A percentile compares a stretch with the other conserved stretches of the same genome.
phyloP scores from a whole-genome alignment of 164 flowering plant species.

The Aristolochia contorta region DNA sequence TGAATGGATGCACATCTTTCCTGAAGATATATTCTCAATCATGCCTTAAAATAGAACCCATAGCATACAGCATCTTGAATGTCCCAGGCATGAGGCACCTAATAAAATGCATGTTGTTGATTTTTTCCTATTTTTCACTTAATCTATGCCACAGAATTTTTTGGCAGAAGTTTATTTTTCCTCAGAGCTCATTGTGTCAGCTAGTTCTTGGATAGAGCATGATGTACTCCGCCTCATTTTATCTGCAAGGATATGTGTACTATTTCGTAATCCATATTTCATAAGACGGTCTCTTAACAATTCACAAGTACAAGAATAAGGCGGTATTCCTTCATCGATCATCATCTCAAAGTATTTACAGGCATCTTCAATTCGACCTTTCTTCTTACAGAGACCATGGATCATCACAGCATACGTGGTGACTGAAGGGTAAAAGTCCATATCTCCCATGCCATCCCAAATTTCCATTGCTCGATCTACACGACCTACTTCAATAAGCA shows the following conservation, averaged over 20 bases:
- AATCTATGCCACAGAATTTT: no score
- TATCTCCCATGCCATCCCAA: constrained; percentile 61
- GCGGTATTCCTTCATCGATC: constrained; percentile 95
- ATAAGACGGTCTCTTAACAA: constrained; percentile 53
- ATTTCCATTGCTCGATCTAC: constrained; percentile 52
- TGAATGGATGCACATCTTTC: no score
- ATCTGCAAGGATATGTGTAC: constrained; percentile 38
- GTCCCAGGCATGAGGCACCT: no score
- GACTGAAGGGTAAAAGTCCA: constrained; percentile 65
- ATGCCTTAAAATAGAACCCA: no score
- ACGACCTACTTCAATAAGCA: constrained; percentile 66
- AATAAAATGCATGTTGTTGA: no score
- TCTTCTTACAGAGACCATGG: constrained; percentile 79
- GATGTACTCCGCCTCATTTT: constrained; percentile 74
- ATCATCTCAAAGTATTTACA: constrained; percentile 73
- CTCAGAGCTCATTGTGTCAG: constrained; percentile 33
- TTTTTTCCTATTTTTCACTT: no score
- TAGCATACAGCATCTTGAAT: no score
- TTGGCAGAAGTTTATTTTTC: neutral
- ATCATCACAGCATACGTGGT: constrained; percentile 83
- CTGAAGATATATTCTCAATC: no score
- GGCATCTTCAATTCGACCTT: constrained; percentile 72
- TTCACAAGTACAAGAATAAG: constrained; percentile 56
- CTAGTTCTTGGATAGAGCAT: constrained; percentile 49
- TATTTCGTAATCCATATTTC: constrained; percentile 37